Base-by-base conservation (phyloP, 2,329 filamentous ascomycete genomes). In the Torrubiellomyces zombiae region DNA sequence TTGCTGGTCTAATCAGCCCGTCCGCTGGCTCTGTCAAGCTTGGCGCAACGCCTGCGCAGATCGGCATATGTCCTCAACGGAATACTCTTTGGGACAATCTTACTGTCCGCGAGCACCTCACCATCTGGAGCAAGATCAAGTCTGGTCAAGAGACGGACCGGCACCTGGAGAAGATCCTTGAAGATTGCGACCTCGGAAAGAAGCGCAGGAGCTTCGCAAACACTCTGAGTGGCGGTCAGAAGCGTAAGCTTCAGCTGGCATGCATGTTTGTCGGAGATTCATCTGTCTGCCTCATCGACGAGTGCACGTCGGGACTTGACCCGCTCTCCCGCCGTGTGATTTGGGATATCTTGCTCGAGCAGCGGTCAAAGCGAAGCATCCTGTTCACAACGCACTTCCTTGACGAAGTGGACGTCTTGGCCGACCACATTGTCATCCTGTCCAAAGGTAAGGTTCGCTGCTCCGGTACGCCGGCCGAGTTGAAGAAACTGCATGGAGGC, bases 261-360 rank as follows among this genome's bases (percentile, higher is more conserved):
- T 74, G 75, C 56, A 77, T 77, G 71, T 70, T 79, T 36, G 72
- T 68, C 1, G 74, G 73, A 21, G 69, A 68, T 7, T 69, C 65
- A 9, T 60, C 58, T n/a, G 57, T 78, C 2, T 78, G 73, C 38
- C 66, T 70, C 32, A 60, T 79, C 14, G 74, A 79, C 36, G 74
- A 79, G 39, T 71, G 75, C n/a, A 73, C 67, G 1, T 71, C 67
- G 17, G 73, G 73, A 6, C 48, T 78, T 12, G 74, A 78, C 40
- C 72, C 74, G 1, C 50, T 78, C 2, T 74, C 69, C 1, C 55
- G 74, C 23, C 51, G 71, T 14, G 73, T 71, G 40, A 72, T 79
- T 23, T 78, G 73, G 72, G 68, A 77, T 31, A 77, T 79, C 25
- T 53, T 79, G 2, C 51, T 77, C 3, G 60, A 63, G 2, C 69